Percentiles rank a stretch among this genome's conserved stretches.
phyloP scores from a whole-genome alignment of 73 alveolate species.

The Uronychia setigera region DNA sequence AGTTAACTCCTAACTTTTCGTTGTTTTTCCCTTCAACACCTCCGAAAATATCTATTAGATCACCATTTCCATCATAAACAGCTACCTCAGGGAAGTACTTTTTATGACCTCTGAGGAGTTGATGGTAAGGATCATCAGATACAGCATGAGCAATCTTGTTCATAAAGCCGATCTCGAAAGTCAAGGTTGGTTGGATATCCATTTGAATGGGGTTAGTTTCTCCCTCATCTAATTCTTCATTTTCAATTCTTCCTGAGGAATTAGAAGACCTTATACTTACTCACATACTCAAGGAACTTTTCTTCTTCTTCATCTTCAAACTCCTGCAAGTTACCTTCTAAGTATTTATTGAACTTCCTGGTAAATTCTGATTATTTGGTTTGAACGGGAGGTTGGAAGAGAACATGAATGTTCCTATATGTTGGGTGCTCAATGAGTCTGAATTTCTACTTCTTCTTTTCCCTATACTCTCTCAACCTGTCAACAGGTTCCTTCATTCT shows the following conservation, averaged over 20 bases:
- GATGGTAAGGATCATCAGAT: conserved; percentile 28
- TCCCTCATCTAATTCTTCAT: conserved; percentile 40
- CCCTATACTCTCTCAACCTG: conserved; percentile 12
- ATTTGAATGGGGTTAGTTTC: conserved; percentile 14
- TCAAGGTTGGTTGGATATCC: not conserved
- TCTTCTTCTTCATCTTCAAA: not conserved
- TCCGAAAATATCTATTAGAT: not conserved
- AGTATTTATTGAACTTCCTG: not conserved
- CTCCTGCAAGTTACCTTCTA: conserved; percentile 11
- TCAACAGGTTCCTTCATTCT: conserved; percentile 37
- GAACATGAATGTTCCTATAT: conserved; percentile 17
- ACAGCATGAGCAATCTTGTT: conserved; percentile 11
- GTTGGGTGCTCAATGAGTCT: conserved; percentile 30
- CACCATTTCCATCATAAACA: not conserved
- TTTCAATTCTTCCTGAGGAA: not conserved
- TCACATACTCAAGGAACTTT: conserved; percentile 3
- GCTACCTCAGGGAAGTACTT: not conserved
- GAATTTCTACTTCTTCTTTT: conserved; percentile 31
- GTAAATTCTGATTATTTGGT: conserved; percentile 20
- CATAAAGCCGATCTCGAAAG: conserved; percentile 17
- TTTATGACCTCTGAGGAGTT: not conserved
- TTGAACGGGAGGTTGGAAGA: not conserved
- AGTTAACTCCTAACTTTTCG: not conserved
- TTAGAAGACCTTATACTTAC: not conserved
- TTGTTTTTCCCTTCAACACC: not conserved